A percentile compares a stretch with the other conserved stretches of the same genome.
Evolutionary conservation across 768 basidiomycete genomes (phyloP).

Genomic region (Pholiota conissans): DNA sequence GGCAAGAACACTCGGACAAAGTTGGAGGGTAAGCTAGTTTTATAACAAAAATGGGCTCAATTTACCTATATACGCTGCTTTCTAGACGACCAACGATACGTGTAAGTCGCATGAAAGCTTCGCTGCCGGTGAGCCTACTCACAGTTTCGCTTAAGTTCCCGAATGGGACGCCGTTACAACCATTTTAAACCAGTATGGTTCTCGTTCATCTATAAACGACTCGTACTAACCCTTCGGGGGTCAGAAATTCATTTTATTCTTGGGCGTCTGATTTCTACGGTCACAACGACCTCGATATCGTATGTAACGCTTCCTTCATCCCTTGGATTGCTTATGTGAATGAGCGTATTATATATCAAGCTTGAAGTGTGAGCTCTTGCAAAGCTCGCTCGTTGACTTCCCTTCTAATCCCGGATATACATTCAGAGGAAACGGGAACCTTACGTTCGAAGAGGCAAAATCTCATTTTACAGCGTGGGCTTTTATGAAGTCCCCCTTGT

Average conservation of each 20-base stretch:
- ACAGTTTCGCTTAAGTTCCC: conserved; percentile 23
- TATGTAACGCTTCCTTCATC: conserved; percentile 23
- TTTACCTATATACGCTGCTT: neutral
- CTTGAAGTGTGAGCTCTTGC: conserved; percentile 50
- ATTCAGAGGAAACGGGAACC: conserved; percentile 58
- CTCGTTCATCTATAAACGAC: neutral
- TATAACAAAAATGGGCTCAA: neutral
- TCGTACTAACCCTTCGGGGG: neutral
- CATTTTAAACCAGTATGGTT: conserved; percentile 54
- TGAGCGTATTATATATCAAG: conserved; percentile 26
- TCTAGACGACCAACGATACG: conserved; percentile 53
- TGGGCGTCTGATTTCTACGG: conserved; percentile 68
- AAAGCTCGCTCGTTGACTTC: neutral
- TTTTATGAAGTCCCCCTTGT: conserved; percentile 65
- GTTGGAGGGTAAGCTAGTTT: conserved; percentile 54
- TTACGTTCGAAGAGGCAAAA: conserved; percentile 64
- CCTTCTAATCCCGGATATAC: neutral
- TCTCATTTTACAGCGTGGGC: conserved; percentile 76
- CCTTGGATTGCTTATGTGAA: neutral
- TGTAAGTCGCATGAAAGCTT: neutral
- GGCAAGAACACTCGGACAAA: conserved; percentile 59
- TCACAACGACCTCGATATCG: conserved; percentile 70
- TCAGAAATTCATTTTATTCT: conserved; percentile 64
- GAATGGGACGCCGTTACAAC: conserved; percentile 49
- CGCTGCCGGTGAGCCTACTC: neutral